Evolutionary conservation across 75 land plant genomes (phyloP), one percentile per base, ranked within the genome.

Genomic region (Azolla pinnata): DNA sequence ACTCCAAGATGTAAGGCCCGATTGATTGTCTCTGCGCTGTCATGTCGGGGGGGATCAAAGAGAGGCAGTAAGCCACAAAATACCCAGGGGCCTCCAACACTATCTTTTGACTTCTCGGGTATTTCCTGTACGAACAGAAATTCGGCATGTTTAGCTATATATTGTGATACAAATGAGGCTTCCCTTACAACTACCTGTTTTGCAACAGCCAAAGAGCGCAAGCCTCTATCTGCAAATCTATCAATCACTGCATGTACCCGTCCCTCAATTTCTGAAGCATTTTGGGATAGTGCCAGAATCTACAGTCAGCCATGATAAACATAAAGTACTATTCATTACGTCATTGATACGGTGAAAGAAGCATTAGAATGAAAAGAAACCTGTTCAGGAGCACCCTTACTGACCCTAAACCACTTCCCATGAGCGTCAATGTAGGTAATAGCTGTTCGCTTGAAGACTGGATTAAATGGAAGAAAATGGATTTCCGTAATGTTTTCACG

Each of bases 41-140:
- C 93, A 67, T 88, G 93, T 29, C 93, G 84, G 33, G 89, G 93
- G 44, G 93, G 93, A 67, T 88, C 93, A 60, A 88, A 88, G 4
- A 88, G 75, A 17, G 93, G 85, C 66, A 88, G 59, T 40, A 88
- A 47, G 20, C 93, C 93, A 53, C 74, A 73, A 75, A 88, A 79
- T 46, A 68, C 67, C 93, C 93, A 88, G 28, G 85, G 89, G 26
- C 68, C 79, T 20, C 93, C 93, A 17, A 54, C 61, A 62, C 81
- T 71, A 18, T 83, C 86, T 52, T 73, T 77, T n/a, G 2, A 54
- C 45, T 60, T 65, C 44, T 80, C 86, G n/a, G 86, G 81, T 17
- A 79, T 81, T 33, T 62, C 62, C 79, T 76, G 71, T 40, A 55
- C n/a, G n/a, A 4, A 18, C 7, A 51, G n/a, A 51, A 20, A 51